phyloP scores from a whole-genome alignment of 2,329 filamentous ascomycete genomes.

The Shiraia bambusicola region DNA sequence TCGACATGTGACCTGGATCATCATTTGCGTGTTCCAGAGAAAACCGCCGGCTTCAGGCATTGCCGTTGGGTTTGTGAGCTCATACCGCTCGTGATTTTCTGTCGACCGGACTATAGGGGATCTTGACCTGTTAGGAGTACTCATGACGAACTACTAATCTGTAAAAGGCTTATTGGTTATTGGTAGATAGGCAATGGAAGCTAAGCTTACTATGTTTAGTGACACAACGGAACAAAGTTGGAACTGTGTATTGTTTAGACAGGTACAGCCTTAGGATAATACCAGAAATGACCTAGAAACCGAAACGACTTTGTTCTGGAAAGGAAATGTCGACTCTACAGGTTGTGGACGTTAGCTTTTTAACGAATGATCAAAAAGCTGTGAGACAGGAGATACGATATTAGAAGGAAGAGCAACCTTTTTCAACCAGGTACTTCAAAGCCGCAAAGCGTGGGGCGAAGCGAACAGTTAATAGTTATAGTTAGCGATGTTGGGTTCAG shows the following conservation, averaged over 20 bases:
- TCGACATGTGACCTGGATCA: constrained; percentile 61
- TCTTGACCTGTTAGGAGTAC: constrained; percentile 3
- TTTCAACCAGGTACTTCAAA: no score
- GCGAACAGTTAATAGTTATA: no score
- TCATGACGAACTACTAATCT: constrained; percentile 16
- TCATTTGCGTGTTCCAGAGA: constrained; percentile 63
- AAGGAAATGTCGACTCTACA: no score
- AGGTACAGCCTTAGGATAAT: constrained; percentile 11
- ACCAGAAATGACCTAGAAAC: neutral
- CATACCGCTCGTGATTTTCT: constrained; percentile 56
- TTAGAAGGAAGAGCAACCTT: no score
- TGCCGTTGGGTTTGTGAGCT: constrained; percentile 57
- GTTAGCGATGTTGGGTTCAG: constrained; percentile 34
- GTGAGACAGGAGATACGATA: no score
- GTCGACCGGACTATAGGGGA: constrained; percentile 43
- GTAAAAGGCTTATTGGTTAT: constrained; percentile 26
- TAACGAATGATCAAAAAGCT: no score
- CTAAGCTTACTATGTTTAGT: constrained; percentile 34
- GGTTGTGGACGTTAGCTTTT: no score
- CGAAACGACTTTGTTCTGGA: no score
- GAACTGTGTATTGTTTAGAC: constrained; percentile 11
- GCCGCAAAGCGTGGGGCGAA: constrained; percentile 36
- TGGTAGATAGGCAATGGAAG: constrained; percentile 22
- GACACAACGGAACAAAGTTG: constrained; percentile 14
- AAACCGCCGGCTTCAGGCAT: constrained; percentile 59